Percentiles rank a stretch among this genome's conserved stretches.
phyloP scores from a whole-genome alignment of 371 early-diverging fungal genomes.

The Lichtheimia hyalospora region DNA sequence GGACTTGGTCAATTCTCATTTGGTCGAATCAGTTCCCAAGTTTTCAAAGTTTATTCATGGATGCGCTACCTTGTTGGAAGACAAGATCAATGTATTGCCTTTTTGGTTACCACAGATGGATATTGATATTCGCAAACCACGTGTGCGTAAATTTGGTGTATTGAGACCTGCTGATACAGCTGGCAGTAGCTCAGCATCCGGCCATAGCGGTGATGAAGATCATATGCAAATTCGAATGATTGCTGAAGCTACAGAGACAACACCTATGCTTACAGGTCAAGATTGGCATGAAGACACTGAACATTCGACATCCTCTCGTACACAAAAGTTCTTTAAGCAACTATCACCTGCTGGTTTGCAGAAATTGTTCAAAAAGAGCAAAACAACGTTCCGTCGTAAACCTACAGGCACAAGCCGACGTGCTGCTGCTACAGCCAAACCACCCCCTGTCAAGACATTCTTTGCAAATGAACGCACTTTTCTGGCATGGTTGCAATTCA shows the following conservation, averaged over 20 bases:
- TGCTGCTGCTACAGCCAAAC: conserved; percentile 22
- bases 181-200: conserved; percentile 24
- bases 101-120: conserved; percentile 99
- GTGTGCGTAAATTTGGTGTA: conserved; percentile 41
- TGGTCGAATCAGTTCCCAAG: conserved; percentile 98
- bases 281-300: no score
- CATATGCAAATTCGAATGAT: conserved; percentile 33
- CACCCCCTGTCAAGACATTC: conserved; percentile 82
- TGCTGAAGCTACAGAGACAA: conserved; percentile 22
- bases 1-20: conserved; percentile 86
- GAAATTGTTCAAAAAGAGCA: conserved; percentile 23
- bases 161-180: conserved; percentile 37
- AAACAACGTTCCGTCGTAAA: conserved; percentile 7
- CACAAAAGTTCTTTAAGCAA: conserved; percentile 10
- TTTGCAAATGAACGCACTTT: conserved; percentile 99
- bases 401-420: neutral
- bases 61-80: conserved; percentile 88
- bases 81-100: conserved; percentile 89
- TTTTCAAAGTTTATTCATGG: conserved; percentile 99
- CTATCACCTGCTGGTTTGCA: conserved; percentile 27
- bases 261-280: conserved; percentile 8
- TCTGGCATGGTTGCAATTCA: conserved; percentile 76
- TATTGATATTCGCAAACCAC: conserved; percentile 86
- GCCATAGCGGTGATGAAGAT: conserved; percentile 32
- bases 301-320: neutral